Conservation (phyloP, 768 basidiomycete species). For the Lactifluus subvellereus region DNA sequence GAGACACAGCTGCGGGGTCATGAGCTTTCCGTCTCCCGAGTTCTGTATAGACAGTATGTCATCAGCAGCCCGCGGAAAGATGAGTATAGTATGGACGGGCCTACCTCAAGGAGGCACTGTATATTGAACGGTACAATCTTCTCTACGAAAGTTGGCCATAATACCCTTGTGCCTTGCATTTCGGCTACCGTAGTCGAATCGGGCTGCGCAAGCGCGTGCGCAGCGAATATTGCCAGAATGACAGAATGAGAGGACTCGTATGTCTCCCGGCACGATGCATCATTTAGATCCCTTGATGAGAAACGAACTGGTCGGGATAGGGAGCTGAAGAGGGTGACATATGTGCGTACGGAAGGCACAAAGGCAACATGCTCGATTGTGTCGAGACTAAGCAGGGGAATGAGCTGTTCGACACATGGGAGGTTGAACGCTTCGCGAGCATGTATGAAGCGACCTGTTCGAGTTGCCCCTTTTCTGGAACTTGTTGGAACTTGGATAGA, state of each 20-base stretch:
- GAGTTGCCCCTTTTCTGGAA: neutral
- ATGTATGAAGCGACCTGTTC: neutral
- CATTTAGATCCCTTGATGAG: conserved; percentile 49
- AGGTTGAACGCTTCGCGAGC: conserved; percentile 50
- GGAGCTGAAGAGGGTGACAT: conserved; percentile 13
- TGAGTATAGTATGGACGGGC: conserved; percentile 12
- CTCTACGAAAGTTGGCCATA: conserved; percentile 37
- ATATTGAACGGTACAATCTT: conserved; percentile 71
- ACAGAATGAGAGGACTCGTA: conserved; percentile 87
- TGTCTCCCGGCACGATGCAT: conserved; percentile 58
- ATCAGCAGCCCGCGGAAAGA: neutral
- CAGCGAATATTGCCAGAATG: conserved; percentile 65
- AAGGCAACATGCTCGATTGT: conserved; percentile 50
- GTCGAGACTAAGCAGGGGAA: conserved; percentile 50
- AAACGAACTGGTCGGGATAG: conserved; percentile 6
- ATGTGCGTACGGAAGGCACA: conserved; percentile 58
- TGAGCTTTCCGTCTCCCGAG: conserved; percentile 55
- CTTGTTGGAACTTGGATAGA: neutral
- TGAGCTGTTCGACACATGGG: conserved; percentile 72
- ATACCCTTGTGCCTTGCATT: neutral
- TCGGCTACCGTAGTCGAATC: conserved; percentile 7
- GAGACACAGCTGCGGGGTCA: conserved; percentile 58
- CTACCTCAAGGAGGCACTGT: conserved; percentile 62
- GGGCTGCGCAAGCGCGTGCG: conserved; percentile 40
- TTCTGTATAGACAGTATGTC: conserved; percentile 40